Evolutionary conservation across 164 flowering plant genomes (phyloP).

Genomic region (Magnolia sinica): DNA sequence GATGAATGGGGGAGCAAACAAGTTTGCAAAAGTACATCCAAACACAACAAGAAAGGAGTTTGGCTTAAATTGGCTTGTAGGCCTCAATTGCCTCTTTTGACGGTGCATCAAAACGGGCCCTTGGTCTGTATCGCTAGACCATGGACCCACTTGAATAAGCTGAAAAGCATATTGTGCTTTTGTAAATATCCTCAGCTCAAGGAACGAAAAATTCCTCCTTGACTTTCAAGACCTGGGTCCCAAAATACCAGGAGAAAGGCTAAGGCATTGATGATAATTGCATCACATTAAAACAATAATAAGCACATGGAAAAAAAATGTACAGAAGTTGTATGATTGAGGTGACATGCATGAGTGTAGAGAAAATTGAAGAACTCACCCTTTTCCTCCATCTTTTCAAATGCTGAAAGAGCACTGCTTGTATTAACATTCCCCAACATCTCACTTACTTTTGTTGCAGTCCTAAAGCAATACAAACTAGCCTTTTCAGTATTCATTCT

Average conservation of each 20-base stretch:
- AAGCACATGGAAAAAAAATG: background rate
- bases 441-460: slow-evolving; percentile 90
- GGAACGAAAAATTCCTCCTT: background rate
- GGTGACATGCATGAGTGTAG: background rate
- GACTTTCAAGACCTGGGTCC: background rate
- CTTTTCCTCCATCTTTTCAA: slow-evolving; percentile 99
- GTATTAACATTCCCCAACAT: slow-evolving; percentile 95
- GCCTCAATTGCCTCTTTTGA: too few species aligned
- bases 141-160: background rate
- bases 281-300: background rate
- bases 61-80: too few species aligned
- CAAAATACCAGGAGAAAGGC: background rate
- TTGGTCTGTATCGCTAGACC: background rate
- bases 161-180: background rate
- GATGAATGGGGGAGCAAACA: too few species aligned
- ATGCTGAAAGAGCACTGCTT: slow-evolving; percentile 91
- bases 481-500: background rate
- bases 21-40: too few species aligned
- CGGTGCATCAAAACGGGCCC: too few species aligned
- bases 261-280: background rate
- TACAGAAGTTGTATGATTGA: background rate
- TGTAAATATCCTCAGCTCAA: background rate
- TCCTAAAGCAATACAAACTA: slow-evolving; percentile 39
- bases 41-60: too few species aligned
- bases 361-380: slow-evolving; percentile 32